Evolutionary conservation across 2,329 filamentous ascomycete genomes (phyloP).

Genomic region (Sporothrix curviconia): DNA sequence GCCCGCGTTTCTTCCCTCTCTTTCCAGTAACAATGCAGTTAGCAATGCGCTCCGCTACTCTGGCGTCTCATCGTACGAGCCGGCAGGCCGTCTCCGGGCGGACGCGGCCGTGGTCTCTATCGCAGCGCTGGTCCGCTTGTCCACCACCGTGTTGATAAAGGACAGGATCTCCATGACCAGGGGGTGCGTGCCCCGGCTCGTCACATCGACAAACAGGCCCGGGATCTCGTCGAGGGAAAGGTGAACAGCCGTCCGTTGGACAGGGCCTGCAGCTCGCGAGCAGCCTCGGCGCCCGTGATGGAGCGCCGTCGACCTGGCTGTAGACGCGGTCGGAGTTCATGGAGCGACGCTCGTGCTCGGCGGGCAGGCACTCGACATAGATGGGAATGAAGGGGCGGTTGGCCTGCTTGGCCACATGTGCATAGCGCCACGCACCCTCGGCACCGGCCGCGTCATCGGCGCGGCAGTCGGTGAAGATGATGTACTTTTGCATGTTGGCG

Average conservation of each 20-base stretch:
- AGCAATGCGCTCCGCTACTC: too few relatives aligned
- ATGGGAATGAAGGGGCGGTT: slow-evolving; percentile 26
- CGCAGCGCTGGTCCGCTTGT: slow-evolving; percentile 18
- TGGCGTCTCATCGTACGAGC: neutral
- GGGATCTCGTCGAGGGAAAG: slow-evolving; percentile 14
- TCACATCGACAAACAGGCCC: slow-evolving; percentile 23
- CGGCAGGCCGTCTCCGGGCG: neutral
- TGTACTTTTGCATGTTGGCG: neutral
- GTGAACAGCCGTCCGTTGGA: slow-evolving; percentile 12
- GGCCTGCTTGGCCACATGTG: slow-evolving; percentile 21
- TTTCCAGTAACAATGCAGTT: too few relatives aligned
- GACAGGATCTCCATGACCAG: slow-evolving; percentile 26
- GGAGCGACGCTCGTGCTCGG: slow-evolving; percentile 23
- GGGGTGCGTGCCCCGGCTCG: slow-evolving; percentile 20
- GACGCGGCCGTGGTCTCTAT: slow-evolving; percentile 17
- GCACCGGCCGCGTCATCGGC: slow-evolving; percentile 23
- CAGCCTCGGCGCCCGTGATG: neutral
- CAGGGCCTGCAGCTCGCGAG: slow-evolving; percentile 12
- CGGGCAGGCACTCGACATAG: slow-evolving; percentile 21
- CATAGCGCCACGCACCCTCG: slow-evolving; percentile 21
- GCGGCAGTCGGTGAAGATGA: slow-evolving; percentile 27
- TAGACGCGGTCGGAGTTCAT: slow-evolving; percentile 17
- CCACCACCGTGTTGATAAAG: slow-evolving; percentile 20
- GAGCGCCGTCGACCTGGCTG: slow-evolving; percentile 13
- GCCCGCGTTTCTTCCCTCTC: too few relatives aligned